Base-by-base conservation (phyloP, 495 filamentous ascomycete species). In the Baudoinia panamericana region DNA sequence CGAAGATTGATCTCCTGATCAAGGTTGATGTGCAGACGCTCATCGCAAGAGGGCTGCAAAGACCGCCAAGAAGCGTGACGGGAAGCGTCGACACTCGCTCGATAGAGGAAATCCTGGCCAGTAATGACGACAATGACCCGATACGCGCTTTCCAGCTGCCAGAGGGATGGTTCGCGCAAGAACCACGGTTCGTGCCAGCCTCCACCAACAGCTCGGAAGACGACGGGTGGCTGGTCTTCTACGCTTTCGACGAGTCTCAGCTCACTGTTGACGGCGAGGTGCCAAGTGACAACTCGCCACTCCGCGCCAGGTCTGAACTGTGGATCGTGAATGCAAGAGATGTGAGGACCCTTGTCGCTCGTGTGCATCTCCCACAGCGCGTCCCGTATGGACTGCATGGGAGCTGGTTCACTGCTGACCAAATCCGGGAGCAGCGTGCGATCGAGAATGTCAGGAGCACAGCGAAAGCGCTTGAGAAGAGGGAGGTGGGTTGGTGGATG, bases 361-460 rank as follows among this genome's bases (percentile, higher is more conserved):
- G 52, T 39, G 62, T 80, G 24, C 45, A 52, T 22, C 54, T 81
- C 32, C 75, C 76, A 13, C 75, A 77, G 54, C 53, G 75, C 20
- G 76, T 81, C 4, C 76, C 75, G 15, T 79, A 79, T 50, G 75
- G 76, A 0, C 55, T 81, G 39, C 76, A 81, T 60, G 75, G 75
- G 7, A 64, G 63, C 32, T 81, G 75, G 75, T 79, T 80, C 43
- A 51, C 58, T 0, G 70, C 76, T 55, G 63, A 68, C 39, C 57
- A 76, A 46, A 67, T 80, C 19, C 2, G 27, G 43, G 30, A 20
- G 5, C 60, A 63, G 45, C 48, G 60, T 29, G 41, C 10, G 11
- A 34, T 58, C 7, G 51, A 55, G 47, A 42, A 26, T 5, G 9
- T 55, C 5, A 46, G 53, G 43, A 43, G 24, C 19, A 48, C 40